Base-by-base conservation (phyloP, 176 grass and related monocot genomes). In the Musa schizocarpa region DNA sequence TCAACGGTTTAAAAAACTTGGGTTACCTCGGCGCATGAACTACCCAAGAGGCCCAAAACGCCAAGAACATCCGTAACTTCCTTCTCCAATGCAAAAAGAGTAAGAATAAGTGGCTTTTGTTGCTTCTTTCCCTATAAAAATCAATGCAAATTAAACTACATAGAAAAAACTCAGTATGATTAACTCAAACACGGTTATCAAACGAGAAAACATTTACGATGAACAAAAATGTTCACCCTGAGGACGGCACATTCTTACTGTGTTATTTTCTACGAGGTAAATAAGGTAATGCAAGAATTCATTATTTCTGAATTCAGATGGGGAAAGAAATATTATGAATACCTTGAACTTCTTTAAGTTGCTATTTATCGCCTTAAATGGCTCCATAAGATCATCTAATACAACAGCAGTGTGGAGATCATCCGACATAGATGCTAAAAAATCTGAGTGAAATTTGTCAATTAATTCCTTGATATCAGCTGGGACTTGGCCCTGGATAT, bases 321-420 rank as follows among this genome's bases (percentile, higher is more conserved):
- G 3, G 14, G 16, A 43, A 61, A 58, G 0, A 58, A 61, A 59
- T 21, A 16, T 12, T 51, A 16, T 62, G 21, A 8, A 78, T 86
- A 89, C 95, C 95, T 94, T 94, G 22, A 94, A 81, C 62, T 94
- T 88, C 63, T 84, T 94, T 67, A 99, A 81, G 85, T 83, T 92
- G 76, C 86, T 78, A 74, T 99, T 99, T 79, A 99, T 87, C 17
- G 86, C 73, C 85, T 94, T 99, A 68, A 99, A 72, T n/a, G 82
- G 91, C 14, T 99, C 81, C 78, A 79, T 81, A 63, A 99, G 80
- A 64, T 90, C 91, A 89, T 99, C 95, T 69, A 99, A 80, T 72
- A 99, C 91, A 89, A 89, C 84, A 63, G 86, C 87, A 17, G 91
- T 99, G 68, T 85, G 81, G 53, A 95, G 76, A 85, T 99, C 95